These are phyloP conservation scores for Musa beccarii DNA, from an alignment of 176 grass and related monocot genomes.

Conservation along the genomic window DNA sequence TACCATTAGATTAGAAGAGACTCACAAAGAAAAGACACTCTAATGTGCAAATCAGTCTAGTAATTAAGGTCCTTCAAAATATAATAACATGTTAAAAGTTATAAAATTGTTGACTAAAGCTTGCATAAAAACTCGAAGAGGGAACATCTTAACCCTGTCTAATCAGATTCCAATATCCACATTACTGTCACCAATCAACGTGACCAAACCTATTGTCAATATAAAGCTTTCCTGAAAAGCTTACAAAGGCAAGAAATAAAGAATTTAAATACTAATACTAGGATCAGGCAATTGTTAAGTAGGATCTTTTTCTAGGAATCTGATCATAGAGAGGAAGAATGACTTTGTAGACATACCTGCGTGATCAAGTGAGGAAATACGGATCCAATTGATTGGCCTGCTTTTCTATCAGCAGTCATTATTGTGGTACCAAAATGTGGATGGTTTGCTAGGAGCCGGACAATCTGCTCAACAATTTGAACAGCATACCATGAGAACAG, in stretches of 20 bases:
- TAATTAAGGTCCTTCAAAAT: no score
- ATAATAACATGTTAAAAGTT: no score
- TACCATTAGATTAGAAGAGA: neutral
- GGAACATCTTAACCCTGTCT: no score
- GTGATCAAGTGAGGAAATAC: conserved; percentile 93
- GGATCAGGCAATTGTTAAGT: neutral
- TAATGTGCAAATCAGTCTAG: no score
- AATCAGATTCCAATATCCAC: no score
- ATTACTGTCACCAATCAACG: neutral
- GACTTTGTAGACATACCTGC: conserved; percentile 37
- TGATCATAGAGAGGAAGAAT: conserved; percentile 9
- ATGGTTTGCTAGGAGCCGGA: conserved; percentile 73
- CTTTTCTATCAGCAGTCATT: conserved; percentile 97
- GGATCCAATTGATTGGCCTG: conserved; percentile 62
- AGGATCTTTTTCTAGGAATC: neutral
- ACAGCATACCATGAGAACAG: neutral
- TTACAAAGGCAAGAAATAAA: neutral
- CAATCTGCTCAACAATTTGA: conserved; percentile 48
- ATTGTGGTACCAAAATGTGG: conserved; percentile 62
- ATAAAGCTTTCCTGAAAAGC: neutral
- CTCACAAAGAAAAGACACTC: neutral
- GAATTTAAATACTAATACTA: neutral
- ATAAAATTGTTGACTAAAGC: no score
- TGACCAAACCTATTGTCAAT: neutral
- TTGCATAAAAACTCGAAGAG: no score